Percentiles rank a stretch among this genome's conserved stretches.
Conservation (phyloP, 345 rosid species). For the Brassica incana region DNA sequence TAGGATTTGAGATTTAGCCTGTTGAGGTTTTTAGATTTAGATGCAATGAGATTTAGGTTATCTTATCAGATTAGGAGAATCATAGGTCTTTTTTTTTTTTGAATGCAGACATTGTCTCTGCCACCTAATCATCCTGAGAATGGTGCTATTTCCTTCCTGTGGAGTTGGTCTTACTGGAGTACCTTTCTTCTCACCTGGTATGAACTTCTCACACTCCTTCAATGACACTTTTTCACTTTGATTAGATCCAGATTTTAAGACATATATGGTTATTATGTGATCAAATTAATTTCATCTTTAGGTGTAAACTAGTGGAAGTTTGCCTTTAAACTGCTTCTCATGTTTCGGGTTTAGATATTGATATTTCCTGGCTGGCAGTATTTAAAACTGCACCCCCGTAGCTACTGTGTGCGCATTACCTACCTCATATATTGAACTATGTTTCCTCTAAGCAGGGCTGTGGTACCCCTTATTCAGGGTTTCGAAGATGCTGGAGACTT, state of each 20-base stretch:
- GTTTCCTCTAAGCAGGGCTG: constrained; percentile 91
- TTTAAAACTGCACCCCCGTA: neutral
- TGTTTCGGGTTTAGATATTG: neutral
- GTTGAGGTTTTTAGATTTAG: too few relatives aligned
- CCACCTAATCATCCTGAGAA: constrained; percentile 51
- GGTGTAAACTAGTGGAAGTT: neutral
- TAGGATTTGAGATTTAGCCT: too few relatives aligned
- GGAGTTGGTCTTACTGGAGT: constrained; percentile 99
- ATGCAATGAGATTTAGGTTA: too few relatives aligned
- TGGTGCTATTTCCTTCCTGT: constrained; percentile 75
- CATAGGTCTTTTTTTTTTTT: neutral
- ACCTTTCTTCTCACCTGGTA: constrained; percentile 99
- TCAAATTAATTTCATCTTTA: neutral
- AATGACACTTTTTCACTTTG: neutral
- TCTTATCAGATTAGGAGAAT: too few relatives aligned
- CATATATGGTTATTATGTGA: neutral
- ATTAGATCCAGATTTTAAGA: too few relatives aligned
- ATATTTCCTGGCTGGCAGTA: neutral
- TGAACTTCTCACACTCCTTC: constrained; percentile 4
- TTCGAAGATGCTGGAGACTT: constrained; percentile 99
- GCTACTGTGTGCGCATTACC: constrained; percentile 41
- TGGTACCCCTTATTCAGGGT: constrained; percentile 99
- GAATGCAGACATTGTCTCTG: constrained; percentile 50
- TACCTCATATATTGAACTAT: constrained; percentile 49
- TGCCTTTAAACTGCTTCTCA: neutral